Evolutionary conservation across 2,329 filamentous ascomycete species (phyloP), one percentile per base, ranked within the genome.

Genomic region (Phymatotrichopsis omnivora): DNA sequence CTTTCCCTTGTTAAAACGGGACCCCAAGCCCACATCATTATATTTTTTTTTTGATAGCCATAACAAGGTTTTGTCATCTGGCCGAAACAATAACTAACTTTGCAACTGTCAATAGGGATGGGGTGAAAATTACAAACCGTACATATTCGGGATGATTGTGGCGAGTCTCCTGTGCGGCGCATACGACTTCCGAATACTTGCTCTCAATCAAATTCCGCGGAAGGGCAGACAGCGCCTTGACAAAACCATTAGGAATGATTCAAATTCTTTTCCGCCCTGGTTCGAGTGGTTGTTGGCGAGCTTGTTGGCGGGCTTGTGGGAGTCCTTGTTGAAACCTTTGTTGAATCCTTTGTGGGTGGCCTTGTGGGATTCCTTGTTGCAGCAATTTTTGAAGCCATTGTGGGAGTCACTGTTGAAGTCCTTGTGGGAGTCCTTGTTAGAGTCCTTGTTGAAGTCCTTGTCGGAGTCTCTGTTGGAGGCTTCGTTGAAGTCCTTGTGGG

Each of bases 71-170:
- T n/a, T n/a, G n/a, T n/a, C n/a, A n/a, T n/a, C n/a, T n/a, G n/a
- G n/a, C n/a, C n/a, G n/a, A n/a, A n/a, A 7, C n/a, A 19, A 16
- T 7, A n/a, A n/a, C n/a, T n/a, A n/a, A n/a, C n/a, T 22, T 23
- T 14, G 37, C 17, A 4, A 17, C 10, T 16, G 38, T 27, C 6
- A 33, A 7, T 25, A 43, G 39, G 38, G 45, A 4, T 42, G 44
- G 28, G 27, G 16, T 14, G 47, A 46, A 32, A 47, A 50, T 10
- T 47, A 50, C 14, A 50, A 7, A 4, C 43, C 47, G 16, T 40
- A n/a, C 29, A 25, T 46, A 6, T 42, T 37, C 33, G 27, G 41
- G n/a, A 22, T 34, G 28, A 22, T 50, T 19, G 33, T 34, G 7
- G 17, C 31, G 10, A 33, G 28, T 28, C 37, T 50, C 10, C 20